A percentile compares a stretch with the other conserved stretches of the same genome.
Evolutionary conservation across 139 green algal genomes (phyloP).

Genomic region (Chlamydomonas applanata): DNA sequence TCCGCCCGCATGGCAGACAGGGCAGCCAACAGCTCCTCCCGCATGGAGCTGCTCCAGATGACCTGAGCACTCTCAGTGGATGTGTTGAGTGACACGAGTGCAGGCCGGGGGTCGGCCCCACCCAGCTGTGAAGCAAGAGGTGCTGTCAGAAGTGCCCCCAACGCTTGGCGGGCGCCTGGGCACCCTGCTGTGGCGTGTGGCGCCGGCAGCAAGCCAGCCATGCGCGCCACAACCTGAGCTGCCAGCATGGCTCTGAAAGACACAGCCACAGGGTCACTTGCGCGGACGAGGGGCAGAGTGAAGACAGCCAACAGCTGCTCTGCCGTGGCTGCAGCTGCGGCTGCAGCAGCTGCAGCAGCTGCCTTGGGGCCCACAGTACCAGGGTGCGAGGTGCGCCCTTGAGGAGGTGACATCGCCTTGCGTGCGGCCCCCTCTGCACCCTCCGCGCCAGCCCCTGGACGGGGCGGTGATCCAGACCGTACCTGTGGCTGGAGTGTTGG

Average conservation of each 20-base stretch:
- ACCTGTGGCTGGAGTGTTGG: too few species aligned
- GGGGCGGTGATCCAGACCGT: too few species aligned
- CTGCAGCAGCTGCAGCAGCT: too few species aligned
- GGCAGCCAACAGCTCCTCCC: constrained; percentile 65
- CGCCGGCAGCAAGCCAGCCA: constrained; percentile 46
- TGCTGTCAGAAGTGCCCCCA: constrained; percentile 78
- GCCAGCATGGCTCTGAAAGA: constrained; percentile 81
- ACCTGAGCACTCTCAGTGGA: constrained; percentile 44
- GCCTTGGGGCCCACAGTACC: too few species aligned
- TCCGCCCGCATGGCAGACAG: constrained; percentile 7
- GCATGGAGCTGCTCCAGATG: constrained; percentile 88
- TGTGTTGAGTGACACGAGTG: constrained; percentile 51
- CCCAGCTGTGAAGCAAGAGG: constrained; percentile 66
- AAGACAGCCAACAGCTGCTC: too few species aligned
- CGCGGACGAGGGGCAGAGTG: constrained; percentile 30
- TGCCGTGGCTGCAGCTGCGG: too few species aligned
- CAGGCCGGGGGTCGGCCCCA: constrained; percentile 67
- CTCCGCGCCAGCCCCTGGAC: too few species aligned
- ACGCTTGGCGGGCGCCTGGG: constrained; percentile 29
- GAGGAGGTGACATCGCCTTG: too few species aligned
- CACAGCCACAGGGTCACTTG: constrained; percentile 62
- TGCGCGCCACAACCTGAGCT: constrained; percentile 50
- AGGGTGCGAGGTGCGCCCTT: too few species aligned
- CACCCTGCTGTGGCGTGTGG: constrained; percentile 32
- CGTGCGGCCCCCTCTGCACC: too few species aligned